Conservation (phyloP, 108 stramenopile species). For the Craspedostauros australis region DNA sequence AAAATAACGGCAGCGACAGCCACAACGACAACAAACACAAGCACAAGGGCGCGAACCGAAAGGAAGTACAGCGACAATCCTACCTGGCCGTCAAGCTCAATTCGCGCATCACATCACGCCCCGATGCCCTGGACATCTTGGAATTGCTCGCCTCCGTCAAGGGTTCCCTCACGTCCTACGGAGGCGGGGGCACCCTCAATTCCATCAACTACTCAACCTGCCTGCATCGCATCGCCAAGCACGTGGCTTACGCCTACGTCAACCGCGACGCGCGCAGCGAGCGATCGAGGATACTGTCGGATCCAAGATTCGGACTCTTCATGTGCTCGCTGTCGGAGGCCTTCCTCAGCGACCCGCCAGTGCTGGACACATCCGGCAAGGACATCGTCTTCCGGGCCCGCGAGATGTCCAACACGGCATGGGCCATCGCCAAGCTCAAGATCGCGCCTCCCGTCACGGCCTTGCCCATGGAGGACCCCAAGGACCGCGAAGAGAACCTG, state of each 20-base stretch:
- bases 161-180: conserved; percentile 22
- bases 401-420: conserved; percentile 70
- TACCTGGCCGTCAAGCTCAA: too few species aligned
- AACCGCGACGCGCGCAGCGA: conserved; percentile 23
- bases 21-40: too few species aligned
- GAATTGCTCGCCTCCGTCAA: conserved; percentile 11
- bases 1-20: too few species aligned
- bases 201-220: conserved; percentile 76
- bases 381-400: conserved; percentile 35
- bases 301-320: conserved; percentile 75
- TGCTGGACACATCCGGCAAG: not conserved
- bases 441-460: conserved; percentile 50
- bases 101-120: too few species aligned
- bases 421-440: conserved; percentile 76
- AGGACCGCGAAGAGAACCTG: not conserved
- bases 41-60: too few species aligned
- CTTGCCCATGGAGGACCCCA: conserved; percentile 32
- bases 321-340: conserved; percentile 65
- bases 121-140: conserved; percentile 17
- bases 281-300: conserved; percentile 40
- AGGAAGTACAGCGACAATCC: too few species aligned
- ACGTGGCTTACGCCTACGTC: conserved; percentile 20
- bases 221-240: conserved; percentile 62
- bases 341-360: conserved; percentile 13
- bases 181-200: conserved; percentile 49